Evolutionary conservation across 495 filamentous ascomycete genomes (phyloP).

Genomic region (Parachaetomium inaequale): DNA sequence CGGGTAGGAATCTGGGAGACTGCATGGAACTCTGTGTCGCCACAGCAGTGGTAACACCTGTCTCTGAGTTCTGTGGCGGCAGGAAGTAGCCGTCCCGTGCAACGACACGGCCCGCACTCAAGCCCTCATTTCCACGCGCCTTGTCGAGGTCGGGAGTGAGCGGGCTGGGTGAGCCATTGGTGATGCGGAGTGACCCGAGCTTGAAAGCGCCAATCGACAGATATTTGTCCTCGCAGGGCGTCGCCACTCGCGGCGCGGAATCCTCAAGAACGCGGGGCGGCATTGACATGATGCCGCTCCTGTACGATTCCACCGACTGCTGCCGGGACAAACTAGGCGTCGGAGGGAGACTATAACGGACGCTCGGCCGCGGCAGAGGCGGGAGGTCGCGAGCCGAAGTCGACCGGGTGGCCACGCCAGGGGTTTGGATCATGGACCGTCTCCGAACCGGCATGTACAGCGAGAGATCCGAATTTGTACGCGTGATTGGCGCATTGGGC

Average conservation of each 20-base stretch:
- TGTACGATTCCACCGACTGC: constrained; percentile 37
- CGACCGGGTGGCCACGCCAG: constrained; percentile 46
- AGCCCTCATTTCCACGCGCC: constrained; percentile 17
- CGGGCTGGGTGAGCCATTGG: constrained; percentile 53
- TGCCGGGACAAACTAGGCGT: constrained; percentile 36
- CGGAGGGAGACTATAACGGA: constrained; percentile 37
- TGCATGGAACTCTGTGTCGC: constrained; percentile 6
- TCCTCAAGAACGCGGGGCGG: constrained; percentile 28
- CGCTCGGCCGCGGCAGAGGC: constrained; percentile 22
- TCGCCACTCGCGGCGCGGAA: constrained; percentile 38
- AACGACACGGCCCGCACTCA: background rate
- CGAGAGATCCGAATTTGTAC: constrained; percentile 43
- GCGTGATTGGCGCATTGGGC: constrained; percentile 30
- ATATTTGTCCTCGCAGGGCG: constrained; percentile 48
- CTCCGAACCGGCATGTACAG: constrained; percentile 48
- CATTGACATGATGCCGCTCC: constrained; percentile 33
- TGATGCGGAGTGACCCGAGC: constrained; percentile 55
- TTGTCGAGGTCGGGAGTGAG: constrained; percentile 36
- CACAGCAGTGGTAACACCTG: background rate
- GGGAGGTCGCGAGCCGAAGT: constrained; percentile 20
- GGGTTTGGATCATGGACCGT: constrained; percentile 45
- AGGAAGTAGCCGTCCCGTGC: constrained; percentile 23
- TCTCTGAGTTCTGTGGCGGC: background rate
- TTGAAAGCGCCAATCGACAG: constrained; percentile 57
- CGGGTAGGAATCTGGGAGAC: constrained; percentile 29